Base-by-base conservation (phyloP, 106 monocot genomes). In the Amphibolis antarctica region DNA sequence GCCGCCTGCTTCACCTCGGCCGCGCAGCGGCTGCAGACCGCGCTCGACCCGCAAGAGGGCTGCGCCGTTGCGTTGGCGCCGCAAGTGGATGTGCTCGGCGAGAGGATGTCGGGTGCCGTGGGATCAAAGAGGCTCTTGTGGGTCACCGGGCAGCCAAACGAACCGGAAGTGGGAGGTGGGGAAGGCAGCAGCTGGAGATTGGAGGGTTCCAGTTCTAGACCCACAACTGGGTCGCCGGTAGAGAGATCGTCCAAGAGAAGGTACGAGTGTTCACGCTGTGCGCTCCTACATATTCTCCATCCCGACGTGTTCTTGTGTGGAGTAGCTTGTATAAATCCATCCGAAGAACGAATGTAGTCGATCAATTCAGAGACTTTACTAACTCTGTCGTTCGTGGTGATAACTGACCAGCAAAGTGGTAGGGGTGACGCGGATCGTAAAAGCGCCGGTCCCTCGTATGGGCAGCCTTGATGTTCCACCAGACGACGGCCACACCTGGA, bases 401-500 rank as follows among this genome's bases (percentile, higher is more conserved):
- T 15, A 10, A 4, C 10, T 53, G n/a, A 17, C 10, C 24, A 53
- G 88, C 71, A 77, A 45, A 69, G 81, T 71, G 9, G 63, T 49
- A 17, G 49, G 26, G 0, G 72, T 55, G 45, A 69, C 55, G 82
- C 88, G 44, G 7, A 77, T 64, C 3, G 14, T 56, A 5, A 65
- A 56, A 69, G 75, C 82, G 21, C 71, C 79, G 7, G 79, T 73
- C 0, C 59, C 75, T 36, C 68, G 67, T 15, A 54, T 55, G 0
- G 85, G 85, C 29, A 80, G 80, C 63, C 59, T 55, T 46, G 82
- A 78, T 9, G 66, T 64, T 42, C 77, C 79, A 7, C 89, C 89
- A 4, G 85, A 89, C 27, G 89, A 89, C 26, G 89, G 89, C 15
- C 75, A 85, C 71, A 89, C 85, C 29, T 89, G 89, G 89, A 54